Percentiles rank a stretch among this genome's conserved stretches.
phyloP scores from a whole-genome alignment of 2,329 filamentous ascomycete species.

The Thelonectria blattea region DNA sequence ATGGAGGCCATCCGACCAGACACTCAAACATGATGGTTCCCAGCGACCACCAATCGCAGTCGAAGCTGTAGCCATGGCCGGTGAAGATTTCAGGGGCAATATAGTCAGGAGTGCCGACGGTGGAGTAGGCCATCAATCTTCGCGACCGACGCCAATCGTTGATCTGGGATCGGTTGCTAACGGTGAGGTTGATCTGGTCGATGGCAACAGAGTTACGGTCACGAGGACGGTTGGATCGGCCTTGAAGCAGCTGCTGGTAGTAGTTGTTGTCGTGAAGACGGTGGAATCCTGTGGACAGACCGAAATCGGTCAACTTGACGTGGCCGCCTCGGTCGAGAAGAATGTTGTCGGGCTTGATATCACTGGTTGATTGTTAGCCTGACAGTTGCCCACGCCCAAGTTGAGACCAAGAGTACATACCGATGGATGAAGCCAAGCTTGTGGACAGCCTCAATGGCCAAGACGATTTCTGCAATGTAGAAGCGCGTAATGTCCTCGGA shows the following conservation, averaged over 20 bases:
- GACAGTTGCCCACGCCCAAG: background rate
- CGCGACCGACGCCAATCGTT: slow-evolving; percentile 98
- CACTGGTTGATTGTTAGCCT: slow-evolving; percentile 59
- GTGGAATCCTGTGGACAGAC: slow-evolving; percentile 96
- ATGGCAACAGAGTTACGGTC: slow-evolving; percentile 95
- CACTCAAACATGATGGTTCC: slow-evolving; percentile 99
- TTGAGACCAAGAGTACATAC: slow-evolving; percentile 57
- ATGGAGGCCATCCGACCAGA: slow-evolving; percentile 96
- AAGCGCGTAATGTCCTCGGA: slow-evolving; percentile 98
- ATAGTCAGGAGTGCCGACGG: slow-evolving; percentile 97
- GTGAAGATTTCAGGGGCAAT: slow-evolving; percentile 99
- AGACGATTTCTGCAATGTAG: slow-evolving; percentile 97
- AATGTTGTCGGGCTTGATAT: slow-evolving; percentile 99
- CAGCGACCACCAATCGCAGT: slow-evolving; percentile 99
- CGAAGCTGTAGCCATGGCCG: slow-evolving; percentile 92
- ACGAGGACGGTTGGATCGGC: slow-evolving; percentile 71
- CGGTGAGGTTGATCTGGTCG: slow-evolving; percentile 97
- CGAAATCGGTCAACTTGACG: slow-evolving; percentile 98
- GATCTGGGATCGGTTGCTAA: slow-evolving; percentile 96
- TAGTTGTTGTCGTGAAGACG: slow-evolving; percentile 98
- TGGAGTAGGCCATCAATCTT: slow-evolving; percentile 95
- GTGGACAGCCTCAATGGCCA: slow-evolving; percentile 98
- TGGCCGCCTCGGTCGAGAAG: slow-evolving; percentile 93
- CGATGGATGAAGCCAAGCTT: slow-evolving; percentile 98
- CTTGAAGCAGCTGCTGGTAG: slow-evolving; percentile 94